Percentiles rank a stretch among this genome's conserved stretches.
Evolutionary conservation across 768 basidiomycete genomes (phyloP).

Genomic region (Leccinum incarnatum): DNA sequence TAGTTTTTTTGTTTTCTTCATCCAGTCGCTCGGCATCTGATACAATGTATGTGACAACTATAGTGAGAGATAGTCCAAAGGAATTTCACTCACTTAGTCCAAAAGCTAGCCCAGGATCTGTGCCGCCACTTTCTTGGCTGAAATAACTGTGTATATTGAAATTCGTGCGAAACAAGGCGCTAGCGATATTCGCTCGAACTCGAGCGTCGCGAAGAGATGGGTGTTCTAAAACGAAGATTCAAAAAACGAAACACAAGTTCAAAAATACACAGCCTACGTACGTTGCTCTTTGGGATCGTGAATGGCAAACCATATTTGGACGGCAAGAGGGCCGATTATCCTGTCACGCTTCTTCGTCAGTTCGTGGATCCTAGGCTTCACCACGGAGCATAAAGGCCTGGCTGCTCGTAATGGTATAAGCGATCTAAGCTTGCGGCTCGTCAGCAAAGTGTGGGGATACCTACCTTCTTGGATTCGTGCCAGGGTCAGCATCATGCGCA

Average conservation of each 20-base stretch:
- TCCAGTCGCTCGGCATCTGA: constrained; percentile 9
- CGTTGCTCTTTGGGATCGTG: constrained; percentile 1
- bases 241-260: neutral
- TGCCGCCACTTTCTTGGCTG: neutral
- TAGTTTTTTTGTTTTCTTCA: constrained; percentile 4
- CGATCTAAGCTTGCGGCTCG: too few species aligned
- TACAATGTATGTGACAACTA: neutral
- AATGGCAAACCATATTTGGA: constrained; percentile 18
- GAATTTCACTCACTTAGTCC: constrained; percentile 15
- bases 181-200: constrained; percentile 20
- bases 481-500: too few species aligned
- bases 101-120: constrained; percentile 8
- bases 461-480: too few species aligned
- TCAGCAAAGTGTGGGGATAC: too few species aligned
- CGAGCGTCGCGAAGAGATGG: constrained; percentile 2
- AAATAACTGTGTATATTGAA: neutral
- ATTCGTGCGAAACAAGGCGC: constrained; percentile 12
- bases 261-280: constrained; percentile 1
- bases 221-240: constrained; percentile 4
- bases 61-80: neutral
- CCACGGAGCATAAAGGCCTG: neutral
- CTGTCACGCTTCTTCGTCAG: constrained; percentile 6
- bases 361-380: constrained; percentile 15
- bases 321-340: constrained; percentile 20
- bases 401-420: too few species aligned